phyloP scores from a whole-genome alignment of 1,284 basidiomycete species.

The Rhizoctonia solani region DNA sequence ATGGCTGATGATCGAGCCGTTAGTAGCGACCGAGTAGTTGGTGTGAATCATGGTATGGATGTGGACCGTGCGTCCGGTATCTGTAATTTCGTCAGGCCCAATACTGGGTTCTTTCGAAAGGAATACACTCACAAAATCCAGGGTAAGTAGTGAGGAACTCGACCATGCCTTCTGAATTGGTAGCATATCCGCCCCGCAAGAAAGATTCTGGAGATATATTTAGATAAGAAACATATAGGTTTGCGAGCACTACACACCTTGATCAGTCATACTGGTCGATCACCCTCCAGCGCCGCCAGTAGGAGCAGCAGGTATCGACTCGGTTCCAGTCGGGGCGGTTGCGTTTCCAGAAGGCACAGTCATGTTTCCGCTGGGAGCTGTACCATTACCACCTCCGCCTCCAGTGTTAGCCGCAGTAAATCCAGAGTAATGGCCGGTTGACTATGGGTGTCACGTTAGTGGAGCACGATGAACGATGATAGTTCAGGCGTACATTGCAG shows the following conservation, averaged over 20 bases:
- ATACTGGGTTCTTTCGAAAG: too few species aligned
- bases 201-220: slow-evolving; percentile 47
- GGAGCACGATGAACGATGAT: neutral
- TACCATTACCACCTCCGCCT: neutral
- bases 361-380: neutral
- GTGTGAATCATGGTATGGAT: slow-evolving; percentile 45
- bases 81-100: slow-evolving; percentile 41
- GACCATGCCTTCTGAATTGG: slow-evolving; percentile 66
- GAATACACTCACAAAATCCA: slow-evolving; percentile 51
- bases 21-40: slow-evolving; percentile 42
- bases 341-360: neutral
- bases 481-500: slow-evolving; percentile 40
- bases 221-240: neutral
- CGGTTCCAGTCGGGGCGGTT: neutral
- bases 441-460: neutral
- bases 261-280: slow-evolving; percentile 14
- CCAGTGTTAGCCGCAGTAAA: slow-evolving; percentile 44
- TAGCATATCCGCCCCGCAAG: slow-evolving; percentile 68
- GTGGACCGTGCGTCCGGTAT: slow-evolving; percentile 52
- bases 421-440: slow-evolving; percentile 52
- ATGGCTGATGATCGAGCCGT: slow-evolving; percentile 47
- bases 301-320: neutral
- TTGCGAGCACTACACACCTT: slow-evolving; percentile 41
- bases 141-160: slow-evolving; percentile 73
- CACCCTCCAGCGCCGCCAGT: neutral